Conservation (phyloP, 225 moss, liverwort and hornwort genomes). For the Bryum argenteum region DNA sequence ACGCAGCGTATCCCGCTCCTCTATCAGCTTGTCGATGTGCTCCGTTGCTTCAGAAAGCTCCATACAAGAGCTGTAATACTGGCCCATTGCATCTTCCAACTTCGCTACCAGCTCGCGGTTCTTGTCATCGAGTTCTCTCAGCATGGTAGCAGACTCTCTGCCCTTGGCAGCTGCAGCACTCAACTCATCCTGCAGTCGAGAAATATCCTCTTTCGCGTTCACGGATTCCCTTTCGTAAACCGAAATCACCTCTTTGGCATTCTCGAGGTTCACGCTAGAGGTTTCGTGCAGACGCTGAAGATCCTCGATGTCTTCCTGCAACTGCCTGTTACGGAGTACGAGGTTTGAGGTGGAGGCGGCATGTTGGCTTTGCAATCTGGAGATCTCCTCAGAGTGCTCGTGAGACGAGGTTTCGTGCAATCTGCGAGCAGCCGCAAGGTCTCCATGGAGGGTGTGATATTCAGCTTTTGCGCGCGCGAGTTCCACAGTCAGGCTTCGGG, state of each 20-base stretch:
- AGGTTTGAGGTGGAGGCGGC: conserved; percentile 31
- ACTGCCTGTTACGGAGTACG: conserved; percentile 17
- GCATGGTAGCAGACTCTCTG: conserved; percentile 27
- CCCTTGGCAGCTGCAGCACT: conserved; percentile 19
- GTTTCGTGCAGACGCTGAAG: conserved; percentile 25
- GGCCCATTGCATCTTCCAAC: conserved; percentile 24
- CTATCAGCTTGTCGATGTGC: conserved; percentile 29
- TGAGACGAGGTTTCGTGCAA: conserved; percentile 31
- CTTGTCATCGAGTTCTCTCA: conserved; percentile 28
- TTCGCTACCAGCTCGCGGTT: conserved; percentile 22
- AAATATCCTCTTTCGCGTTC: conserved; percentile 33
- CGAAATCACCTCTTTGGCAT: conserved; percentile 22
- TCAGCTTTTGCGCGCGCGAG: conserved; percentile 43
- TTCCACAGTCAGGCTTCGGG: conserved; percentile 35
- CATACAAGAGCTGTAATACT: conserved; percentile 25
- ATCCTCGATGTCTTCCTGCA: conserved; percentile 36
- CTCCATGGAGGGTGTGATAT: conserved; percentile 33
- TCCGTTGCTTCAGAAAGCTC: conserved; percentile 38
- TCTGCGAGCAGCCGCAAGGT: conserved; percentile 32
- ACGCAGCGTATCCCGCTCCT: conserved; percentile 32
- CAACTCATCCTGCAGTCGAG: conserved; percentile 43
- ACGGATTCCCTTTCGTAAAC: conserved; percentile 28
- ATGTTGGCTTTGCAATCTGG: conserved; percentile 32
- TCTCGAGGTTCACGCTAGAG: conserved; percentile 25
- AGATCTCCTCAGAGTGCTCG: conserved; percentile 31